Evolutionary conservation across 805 yeast species (phyloP), one percentile per base, ranked within the genome.

Genomic region (Brettanomyces naardenensis): DNA sequence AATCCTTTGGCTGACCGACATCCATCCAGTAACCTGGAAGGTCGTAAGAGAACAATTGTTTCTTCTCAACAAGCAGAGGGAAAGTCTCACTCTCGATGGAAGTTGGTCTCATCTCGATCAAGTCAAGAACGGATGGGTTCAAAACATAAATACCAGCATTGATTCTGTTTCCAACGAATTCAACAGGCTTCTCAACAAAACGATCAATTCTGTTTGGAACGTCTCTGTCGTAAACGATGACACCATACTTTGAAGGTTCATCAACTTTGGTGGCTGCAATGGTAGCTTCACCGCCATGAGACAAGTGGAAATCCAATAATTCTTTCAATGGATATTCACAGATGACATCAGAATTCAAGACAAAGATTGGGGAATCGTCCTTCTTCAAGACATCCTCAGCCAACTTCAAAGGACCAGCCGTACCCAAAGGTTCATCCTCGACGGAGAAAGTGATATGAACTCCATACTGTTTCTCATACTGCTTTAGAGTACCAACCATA

Each of bases 11-110:
- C 75, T 92, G 99, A 67, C 99, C 99, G 53, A 92, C 97, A 67
- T 92, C 99, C 98, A 92, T 92, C 99, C 99, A 92, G 85, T 80
- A 92, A 51, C 98, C 97, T 73, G 92, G 97, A 60, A 92, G 78
- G 67, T 92, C 99, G 59, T 85, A 92, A 39, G 97, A 89, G 75
- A 80, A 92, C 57, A 92, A 75, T 44, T 81, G 75, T 60, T 82
- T 88, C 61, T 81, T 70, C 68, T 85, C 94, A 50, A 94, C 97
- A 56, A 92, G 77, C 56, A 72, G 69, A 57, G 99, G 99, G 96
- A 92, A 92, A 53, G 97, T 89, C 76, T 92, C 99, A 81, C 89
- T 89, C 76, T 92, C 99, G 56, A 92, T 92, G 37, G 97, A 90
- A 53, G 99, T 92, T 66, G 99, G 99, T 67, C 89, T 88, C 78